Evolutionary conservation across 164 flowering plant genomes (phyloP), one percentile per base, ranked within the genome.

Genomic region (Sextonia rubra): DNA sequence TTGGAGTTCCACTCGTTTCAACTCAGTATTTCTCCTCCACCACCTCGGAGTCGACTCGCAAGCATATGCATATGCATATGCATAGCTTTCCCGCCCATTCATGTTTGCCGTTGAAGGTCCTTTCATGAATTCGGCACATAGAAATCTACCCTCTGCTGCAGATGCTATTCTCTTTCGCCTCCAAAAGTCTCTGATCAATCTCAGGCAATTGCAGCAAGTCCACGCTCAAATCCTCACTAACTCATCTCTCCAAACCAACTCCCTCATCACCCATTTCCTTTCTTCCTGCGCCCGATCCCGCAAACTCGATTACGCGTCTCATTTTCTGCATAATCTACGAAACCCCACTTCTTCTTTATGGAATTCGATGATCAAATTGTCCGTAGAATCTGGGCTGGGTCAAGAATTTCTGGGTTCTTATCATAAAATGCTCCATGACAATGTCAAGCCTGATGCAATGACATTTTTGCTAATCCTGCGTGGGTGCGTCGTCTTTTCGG

Each of bases 211-310:
- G 22, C 76, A 82, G 30, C 84, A 82, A 75, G 75, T 80, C 64
- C 84, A 82, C n/a, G 73, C 83, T 63, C 84, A 78, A 66, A 73
- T 82, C 52, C 78, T 80, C 65, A 75, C 78, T 26, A 77, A 73
- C 66, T 67, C 56, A n/a, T 24, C 20, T 65, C 77, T 77, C 68
- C 62, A 25, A 18, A 70, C 81, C 37, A 27, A 65, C 27, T 66
- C 77, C 48, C 60, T 74, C 29, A 67, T 82, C 14, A 44, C 66
- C 37, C 25, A 67, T 58, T 78, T 82, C 69, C 63, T 82, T 24
- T 68, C 82, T 24, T 77, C 79, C 8, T 80, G 82, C 37, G 74
- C 60, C 64, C 80, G 75, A 17, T 74, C 72, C 7, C 76, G 73
- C 1, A 64, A 74, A 0, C 69, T 77, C 3, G 70, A 71, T 12